Percentiles rank a stretch among this genome's conserved stretches.
Conservation (phyloP, 2,329 filamentous ascomycete genomes). For the Claviceps citrina region DNA sequence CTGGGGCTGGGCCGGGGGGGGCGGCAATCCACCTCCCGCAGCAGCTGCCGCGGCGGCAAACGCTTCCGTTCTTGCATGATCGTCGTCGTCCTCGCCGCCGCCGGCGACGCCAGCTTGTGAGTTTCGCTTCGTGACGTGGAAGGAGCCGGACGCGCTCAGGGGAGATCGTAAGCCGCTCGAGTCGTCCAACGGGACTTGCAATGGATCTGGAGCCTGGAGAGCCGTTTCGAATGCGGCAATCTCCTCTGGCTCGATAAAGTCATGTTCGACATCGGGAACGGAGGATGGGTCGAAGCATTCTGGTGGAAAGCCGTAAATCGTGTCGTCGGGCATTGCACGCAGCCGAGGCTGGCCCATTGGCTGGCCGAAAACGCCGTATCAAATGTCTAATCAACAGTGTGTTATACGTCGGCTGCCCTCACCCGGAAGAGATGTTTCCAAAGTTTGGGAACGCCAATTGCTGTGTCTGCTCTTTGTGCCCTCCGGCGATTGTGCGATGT, state of each 20-base stretch:
- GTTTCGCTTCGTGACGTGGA: conserved; percentile 28
- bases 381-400: no score
- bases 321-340: conserved; percentile 13
- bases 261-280: conserved; percentile 64
- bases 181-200: conserved; percentile 46
- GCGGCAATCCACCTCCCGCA: conserved; percentile 21
- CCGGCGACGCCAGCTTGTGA: conserved; percentile 18
- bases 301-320: conserved; percentile 39
- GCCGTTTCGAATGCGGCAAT: conserved; percentile 67
- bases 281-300: conserved; percentile 51
- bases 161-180: conserved; percentile 25
- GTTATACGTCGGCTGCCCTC: no score
- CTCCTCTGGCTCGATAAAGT: conserved; percentile 61
- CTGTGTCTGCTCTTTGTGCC: no score
- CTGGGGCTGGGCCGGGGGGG: conserved; percentile 10
- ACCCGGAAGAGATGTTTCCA: no score
- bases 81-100: conserved; percentile 18
- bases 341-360: background rate
- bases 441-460: no score
- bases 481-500: no score
- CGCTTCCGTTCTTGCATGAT: conserved; percentile 20
- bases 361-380: no score
- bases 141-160: conserved; percentile 22
- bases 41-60: conserved; percentile 24
- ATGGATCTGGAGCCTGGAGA: conserved; percentile 63